A percentile compares a stretch with the other conserved stretches of the same genome.
These are phyloP conservation scores for Speleostelium caveatum DNA, from an alignment of 78 protist genomes.

Conservation along the genomic window DNA sequence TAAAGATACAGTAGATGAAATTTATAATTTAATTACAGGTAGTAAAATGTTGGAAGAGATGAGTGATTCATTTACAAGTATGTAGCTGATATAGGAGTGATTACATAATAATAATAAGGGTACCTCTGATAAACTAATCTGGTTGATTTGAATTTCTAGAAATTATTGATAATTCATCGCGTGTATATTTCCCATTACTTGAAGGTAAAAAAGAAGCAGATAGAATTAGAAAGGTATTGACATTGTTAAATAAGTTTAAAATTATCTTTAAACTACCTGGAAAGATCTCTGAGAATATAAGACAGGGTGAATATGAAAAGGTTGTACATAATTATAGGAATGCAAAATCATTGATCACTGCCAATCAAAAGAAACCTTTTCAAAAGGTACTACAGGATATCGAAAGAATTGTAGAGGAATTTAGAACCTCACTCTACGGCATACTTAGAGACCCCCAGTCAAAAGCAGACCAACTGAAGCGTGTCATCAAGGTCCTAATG, in stretches of 20 bases:
- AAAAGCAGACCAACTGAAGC: slow-evolving; percentile 44
- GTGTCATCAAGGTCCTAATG: slow-evolving; percentile 32
- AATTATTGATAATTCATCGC: slow-evolving; percentile 41
- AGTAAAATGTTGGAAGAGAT: slow-evolving; percentile 66
- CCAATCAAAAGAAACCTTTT: slow-evolving; percentile 49
- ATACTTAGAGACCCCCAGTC: slow-evolving; percentile 47
- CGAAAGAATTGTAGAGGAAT: slow-evolving; percentile 59
- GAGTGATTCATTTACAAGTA: slow-evolving; percentile 54
- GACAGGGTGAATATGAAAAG: slow-evolving; percentile 49
- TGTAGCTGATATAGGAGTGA: neutral
- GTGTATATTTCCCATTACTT: slow-evolving; percentile 50
- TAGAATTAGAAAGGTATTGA: slow-evolving; percentile 57
- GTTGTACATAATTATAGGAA: slow-evolving; percentile 55
- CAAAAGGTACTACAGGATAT: slow-evolving; percentile 44
- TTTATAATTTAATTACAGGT: slow-evolving; percentile 25
- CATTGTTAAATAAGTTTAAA: slow-evolving; percentile 61
- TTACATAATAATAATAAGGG: neutral
- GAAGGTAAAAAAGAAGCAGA: slow-evolving; percentile 53
- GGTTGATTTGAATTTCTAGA: neutral
- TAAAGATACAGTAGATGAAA: slow-evolving; percentile 73
- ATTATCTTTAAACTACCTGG: slow-evolving; percentile 68
- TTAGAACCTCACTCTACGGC: slow-evolving; percentile 18
- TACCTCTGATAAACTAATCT: neutral
- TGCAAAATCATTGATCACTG: slow-evolving; percentile 46
- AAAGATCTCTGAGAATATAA: slow-evolving; percentile 54